Percentiles rank a stretch among this genome's conserved stretches.
Conservation (phyloP, 257 asterid genomes). For the Voacanga thouarsii region DNA sequence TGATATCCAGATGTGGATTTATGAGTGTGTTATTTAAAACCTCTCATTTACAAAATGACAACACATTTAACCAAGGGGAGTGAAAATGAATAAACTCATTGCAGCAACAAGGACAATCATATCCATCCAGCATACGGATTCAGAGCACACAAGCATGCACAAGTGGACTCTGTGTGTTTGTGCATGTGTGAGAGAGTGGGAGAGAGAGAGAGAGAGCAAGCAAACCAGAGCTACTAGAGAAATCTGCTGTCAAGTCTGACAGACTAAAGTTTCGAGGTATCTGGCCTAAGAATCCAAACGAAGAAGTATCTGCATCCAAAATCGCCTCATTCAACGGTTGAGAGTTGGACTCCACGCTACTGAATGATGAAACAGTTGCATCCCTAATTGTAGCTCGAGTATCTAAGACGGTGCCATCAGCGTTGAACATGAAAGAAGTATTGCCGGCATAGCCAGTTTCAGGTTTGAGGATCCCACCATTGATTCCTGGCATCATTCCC, state of each 20-base stretch:
- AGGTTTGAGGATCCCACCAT: conserved; percentile 51
- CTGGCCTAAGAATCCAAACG: conserved; percentile 76
- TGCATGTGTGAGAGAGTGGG: too few species aligned
- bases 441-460: conserved; percentile 51
- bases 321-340: conserved; percentile 47
- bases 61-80: neutral
- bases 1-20: neutral
- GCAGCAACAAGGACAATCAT: neutral
- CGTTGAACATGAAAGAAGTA: conserved; percentile 48
- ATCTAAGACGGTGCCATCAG: conserved; percentile 53
- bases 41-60: neutral
- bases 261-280: conserved; percentile 87
- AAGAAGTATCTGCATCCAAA: conserved; percentile 47
- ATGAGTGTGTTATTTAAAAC: neutral
- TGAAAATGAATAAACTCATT: neutral
- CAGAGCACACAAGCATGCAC: neutral
- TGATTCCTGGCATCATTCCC: conserved; percentile 55
- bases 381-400: conserved; percentile 52
- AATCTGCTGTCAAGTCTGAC: conserved; percentile 80
- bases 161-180: neutral
- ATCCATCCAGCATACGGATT: neutral
- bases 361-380: conserved; percentile 60
- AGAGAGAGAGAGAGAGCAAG: conserved; percentile 13
- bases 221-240: conserved; percentile 66
- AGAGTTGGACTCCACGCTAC: conserved; percentile 51